Evolutionary conservation across 345 rosid species (phyloP), one percentile per base, ranked within the genome.

Genomic region (Dipteronia dyeriana): DNA sequence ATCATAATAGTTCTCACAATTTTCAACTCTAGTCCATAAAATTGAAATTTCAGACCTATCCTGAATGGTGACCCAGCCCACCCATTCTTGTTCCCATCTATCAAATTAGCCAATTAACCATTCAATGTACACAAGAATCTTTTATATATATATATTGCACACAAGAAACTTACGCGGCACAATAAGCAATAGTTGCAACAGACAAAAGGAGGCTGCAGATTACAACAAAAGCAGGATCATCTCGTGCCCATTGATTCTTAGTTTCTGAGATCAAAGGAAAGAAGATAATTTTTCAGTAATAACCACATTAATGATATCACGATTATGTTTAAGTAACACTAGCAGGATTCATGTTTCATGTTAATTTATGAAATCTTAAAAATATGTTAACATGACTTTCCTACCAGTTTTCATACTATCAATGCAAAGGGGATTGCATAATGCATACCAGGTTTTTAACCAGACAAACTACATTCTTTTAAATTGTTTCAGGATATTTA

Each of bases 231-330:
- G 99, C 99, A 75, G 99, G 99, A 84, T 97, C 99, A 29, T 97
- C 99, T 71, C 99, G 98, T 72, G 99, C 99, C 99, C 99, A 97
- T 82, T 97, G 99, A 85, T 96, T 97, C 85, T 97, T 97, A 76
- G 99, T 97, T 92, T 97, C 99, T 97, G 94, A 76, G 66, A 81
- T 71, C 25, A 73, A 70, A 74, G 60, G 14, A 31, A 80, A 66
- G 66, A 19, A 22, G 66, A 29, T 49, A 79, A 70, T 19, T 14
- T 56, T n/a, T 64, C 68, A 76, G 59, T 22, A 74, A 61, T 45
- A 56, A 43, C 41, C 29, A 13, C 16, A 41, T 38, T 4, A 41
- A 17, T 1, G 70, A 14, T 67, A 22, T 39, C 26, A 59, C 26
- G 19, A 59, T 59, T 20, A 74, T 59, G 77, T 61, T 73, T 17